Conservation (phyloP, 306 rosid species). For the Quercus rubra region DNA sequence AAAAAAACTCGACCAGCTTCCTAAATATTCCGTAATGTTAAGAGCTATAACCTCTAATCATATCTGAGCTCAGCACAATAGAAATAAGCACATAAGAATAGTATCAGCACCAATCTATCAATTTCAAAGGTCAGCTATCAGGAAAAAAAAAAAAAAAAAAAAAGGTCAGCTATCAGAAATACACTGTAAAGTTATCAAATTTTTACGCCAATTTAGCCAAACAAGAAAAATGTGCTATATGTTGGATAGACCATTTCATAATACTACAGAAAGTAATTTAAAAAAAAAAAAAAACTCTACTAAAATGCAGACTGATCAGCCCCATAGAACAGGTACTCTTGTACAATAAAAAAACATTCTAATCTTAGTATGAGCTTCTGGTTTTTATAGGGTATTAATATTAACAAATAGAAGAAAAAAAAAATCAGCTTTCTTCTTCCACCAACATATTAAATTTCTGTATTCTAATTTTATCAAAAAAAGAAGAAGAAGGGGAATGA, state of each 20-base stretch:
- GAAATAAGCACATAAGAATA: not conserved
- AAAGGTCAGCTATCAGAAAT: not conserved
- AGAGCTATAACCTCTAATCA: not conserved
- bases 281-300: not conserved
- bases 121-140: not conserved
- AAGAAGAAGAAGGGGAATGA: not conserved
- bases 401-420: not conserved
- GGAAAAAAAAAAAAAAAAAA: not conserved
- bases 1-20: slow-evolving; percentile 16
- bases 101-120: not conserved
- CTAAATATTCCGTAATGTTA: not conserved
- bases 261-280: not conserved
- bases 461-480: too few relatives aligned
- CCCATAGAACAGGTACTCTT: not conserved
- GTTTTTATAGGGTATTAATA: not conserved
- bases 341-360: not conserved
- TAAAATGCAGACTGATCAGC: not conserved
- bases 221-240: not conserved
- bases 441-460: too few relatives aligned
- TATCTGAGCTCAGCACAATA: not conserved
- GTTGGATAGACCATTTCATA: not conserved
- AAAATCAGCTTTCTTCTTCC: not conserved
- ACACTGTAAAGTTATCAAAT: not conserved
- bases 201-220: not conserved
- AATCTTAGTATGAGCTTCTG: not conserved